Evolutionary conservation across 1,284 basidiomycete genomes (phyloP).

Genomic region (Hymenochaete sp.): DNA sequence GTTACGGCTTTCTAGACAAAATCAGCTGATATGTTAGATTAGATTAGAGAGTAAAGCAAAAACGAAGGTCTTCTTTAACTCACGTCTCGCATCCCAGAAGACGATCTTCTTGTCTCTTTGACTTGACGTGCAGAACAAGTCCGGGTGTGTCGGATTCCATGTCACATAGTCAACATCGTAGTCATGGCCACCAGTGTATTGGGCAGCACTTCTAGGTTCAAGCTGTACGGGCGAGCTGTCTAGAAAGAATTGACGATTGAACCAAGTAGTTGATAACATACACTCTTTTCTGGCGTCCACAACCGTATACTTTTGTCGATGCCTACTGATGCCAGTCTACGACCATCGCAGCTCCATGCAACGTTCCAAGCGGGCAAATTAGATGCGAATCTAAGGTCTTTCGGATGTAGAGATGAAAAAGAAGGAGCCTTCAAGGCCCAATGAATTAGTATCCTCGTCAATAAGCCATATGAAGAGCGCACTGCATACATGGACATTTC

Average conservation of each 20-base stretch:
- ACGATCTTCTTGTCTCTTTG: conserved; percentile 63
- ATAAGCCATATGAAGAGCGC: conserved; percentile 8
- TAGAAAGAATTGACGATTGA: not conserved
- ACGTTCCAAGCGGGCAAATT: conserved; percentile 61
- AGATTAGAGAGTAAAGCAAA: conserved; percentile 1
- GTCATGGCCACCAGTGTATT: conserved; percentile 58
- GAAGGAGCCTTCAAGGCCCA: conserved; percentile 47
- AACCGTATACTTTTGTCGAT: conserved; percentile 68
- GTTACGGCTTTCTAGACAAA: conserved; percentile 50
- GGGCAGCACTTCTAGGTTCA: conserved; percentile 50
- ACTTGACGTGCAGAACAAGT: conserved; percentile 69
- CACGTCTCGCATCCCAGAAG: conserved; percentile 79
- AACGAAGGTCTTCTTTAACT: conserved; percentile 23
- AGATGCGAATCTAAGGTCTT: conserved; percentile 59
- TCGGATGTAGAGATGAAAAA: conserved; percentile 68
- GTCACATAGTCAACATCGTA: conserved; percentile 69
- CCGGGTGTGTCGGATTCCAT: conserved; percentile 76
- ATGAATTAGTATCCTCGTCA: conserved; percentile 16
- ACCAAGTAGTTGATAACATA: conserved; percentile 29
- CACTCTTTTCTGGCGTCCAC: conserved; percentile 68
- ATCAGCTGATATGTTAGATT: conserved; percentile 4
- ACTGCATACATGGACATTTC: conserved; percentile 60
- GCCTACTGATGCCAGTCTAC: conserved; percentile 66
- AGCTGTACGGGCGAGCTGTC: conserved; percentile 35
- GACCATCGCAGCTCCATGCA: conserved; percentile 75